A percentile compares a stretch with the other conserved stretches of the same genome.
Evolutionary conservation across 345 rosid species (phyloP).

Genomic region (Excoecaria cochinchinensis): DNA sequence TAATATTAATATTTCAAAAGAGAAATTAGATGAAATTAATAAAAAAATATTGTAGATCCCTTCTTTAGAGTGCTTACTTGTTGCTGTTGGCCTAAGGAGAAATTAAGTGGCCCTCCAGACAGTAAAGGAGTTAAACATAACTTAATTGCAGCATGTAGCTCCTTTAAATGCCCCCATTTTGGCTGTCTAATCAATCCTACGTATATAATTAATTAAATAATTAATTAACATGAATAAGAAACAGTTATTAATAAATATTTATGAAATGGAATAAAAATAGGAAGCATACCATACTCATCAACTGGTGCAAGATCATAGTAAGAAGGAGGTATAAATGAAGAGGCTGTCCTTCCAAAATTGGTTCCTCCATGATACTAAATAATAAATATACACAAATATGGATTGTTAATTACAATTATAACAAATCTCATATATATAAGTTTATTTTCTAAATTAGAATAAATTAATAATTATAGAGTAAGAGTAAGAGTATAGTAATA

Average conservation of each 20-base stretch:
- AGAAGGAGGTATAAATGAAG: constrained; percentile 54
- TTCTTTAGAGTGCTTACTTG: constrained; percentile 38
- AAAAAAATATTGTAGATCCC: no score
- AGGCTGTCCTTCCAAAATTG: constrained; percentile 65
- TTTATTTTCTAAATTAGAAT: neutral
- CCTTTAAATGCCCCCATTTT: constrained; percentile 80
- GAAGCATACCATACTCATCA: constrained; percentile 75
- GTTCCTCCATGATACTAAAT: constrained; percentile 90
- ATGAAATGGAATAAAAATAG: no score
- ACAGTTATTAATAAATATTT: neutral
- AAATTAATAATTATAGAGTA: neutral
- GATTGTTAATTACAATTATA: neutral
- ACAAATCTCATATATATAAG: neutral
- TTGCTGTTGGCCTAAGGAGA: constrained; percentile 50
- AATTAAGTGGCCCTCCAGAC: constrained; percentile 35
- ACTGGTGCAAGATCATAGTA: constrained; percentile 84
- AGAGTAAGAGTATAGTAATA: neutral
- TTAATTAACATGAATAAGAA: neutral
- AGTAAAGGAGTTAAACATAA: constrained; percentile 53
- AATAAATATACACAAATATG: neutral
- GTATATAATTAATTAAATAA: neutral
- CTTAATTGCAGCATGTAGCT: constrained; percentile 64
- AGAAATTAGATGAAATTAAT: no score
- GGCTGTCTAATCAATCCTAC: constrained; percentile 69
- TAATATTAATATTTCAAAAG: neutral